A percentile compares a stretch with the other conserved stretches of the same genome.
Conservation (phyloP, 202 grass and related monocot species). For the Saccharum hybrid region DNA sequence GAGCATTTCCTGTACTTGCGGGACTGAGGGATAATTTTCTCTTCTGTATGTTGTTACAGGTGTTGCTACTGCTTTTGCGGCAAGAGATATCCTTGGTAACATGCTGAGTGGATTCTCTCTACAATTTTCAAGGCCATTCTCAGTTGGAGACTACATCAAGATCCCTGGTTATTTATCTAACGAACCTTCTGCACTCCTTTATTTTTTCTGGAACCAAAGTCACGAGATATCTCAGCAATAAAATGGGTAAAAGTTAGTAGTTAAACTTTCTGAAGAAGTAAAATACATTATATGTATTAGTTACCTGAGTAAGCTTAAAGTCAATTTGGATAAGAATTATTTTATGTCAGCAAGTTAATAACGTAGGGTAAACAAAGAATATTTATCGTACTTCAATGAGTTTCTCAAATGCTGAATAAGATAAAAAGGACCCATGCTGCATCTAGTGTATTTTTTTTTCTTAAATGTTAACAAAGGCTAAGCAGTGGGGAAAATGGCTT, state of each 20-base stretch:
- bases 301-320: neutral
- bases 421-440: neutral
- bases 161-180: slow-evolving; percentile 32
- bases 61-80: slow-evolving; percentile 82
- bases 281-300: neutral
- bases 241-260: neutral
- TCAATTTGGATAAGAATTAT: neutral
- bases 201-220: neutral
- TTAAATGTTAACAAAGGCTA: neutral
- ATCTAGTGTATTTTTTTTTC: neutral
- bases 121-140: slow-evolving; percentile 73
- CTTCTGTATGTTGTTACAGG: slow-evolving; percentile 46
- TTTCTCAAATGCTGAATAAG: neutral
- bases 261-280: neutral
- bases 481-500: neutral
- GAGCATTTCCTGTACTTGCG: neutral
- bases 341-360: neutral
- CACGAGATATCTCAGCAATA: neutral
- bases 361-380: neutral
- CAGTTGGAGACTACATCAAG: slow-evolving; percentile 77
- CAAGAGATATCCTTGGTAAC: slow-evolving; percentile 88
- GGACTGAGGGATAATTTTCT: neutral
- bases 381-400: neutral
- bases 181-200: neutral
- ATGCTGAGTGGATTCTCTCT: slow-evolving; percentile 69